A percentile compares a stretch with the other conserved stretches of the same genome.
phyloP scores from a whole-genome alignment of 192 early-diverging fungal genomes.

The Linnemannia schmuckeri region DNA sequence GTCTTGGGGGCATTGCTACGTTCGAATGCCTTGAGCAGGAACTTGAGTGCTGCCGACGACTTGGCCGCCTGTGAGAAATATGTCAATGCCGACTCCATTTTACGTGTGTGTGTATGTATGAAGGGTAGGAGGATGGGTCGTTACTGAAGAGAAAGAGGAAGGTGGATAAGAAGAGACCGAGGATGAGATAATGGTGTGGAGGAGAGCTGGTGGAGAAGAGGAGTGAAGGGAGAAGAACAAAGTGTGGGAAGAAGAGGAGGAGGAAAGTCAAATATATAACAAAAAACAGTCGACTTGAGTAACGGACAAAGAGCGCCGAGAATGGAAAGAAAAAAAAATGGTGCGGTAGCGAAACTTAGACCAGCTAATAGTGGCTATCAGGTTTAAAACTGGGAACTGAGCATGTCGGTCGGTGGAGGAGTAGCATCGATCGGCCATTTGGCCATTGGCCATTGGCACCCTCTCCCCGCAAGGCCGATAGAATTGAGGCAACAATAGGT shows the following conservation, averaged over 20 bases:
- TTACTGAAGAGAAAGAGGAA: not conserved
- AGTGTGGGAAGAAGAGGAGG: not conserved
- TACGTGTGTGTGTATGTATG: not conserved
- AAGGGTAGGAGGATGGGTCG: not conserved
- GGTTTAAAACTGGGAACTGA: not conserved
- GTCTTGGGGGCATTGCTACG: conserved; percentile 21
- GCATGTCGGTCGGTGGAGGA: not conserved
- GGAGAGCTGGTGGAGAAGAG: not conserved
- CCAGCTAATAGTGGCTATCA: not conserved
- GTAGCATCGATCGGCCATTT: no score
- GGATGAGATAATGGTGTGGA: not conserved
- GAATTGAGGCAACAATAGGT: not conserved
- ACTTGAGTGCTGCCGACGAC: conserved; percentile 13
- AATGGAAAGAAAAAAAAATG: not conserved
- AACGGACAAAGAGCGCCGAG: not conserved
- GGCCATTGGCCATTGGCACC: no score
- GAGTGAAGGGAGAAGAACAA: not conserved
- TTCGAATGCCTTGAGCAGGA: conserved; percentile 26
- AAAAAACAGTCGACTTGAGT: not conserved
- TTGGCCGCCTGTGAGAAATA: conserved; percentile 9
- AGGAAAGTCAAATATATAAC: not conserved
- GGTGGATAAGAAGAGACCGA: not conserved
- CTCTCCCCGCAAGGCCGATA: no score
- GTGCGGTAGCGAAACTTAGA: not conserved
- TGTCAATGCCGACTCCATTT: conserved; percentile 8